Percentiles rank a stretch among this genome's conserved stretches.
phyloP scores from a whole-genome alignment of 768 basidiomycete genomes.

The Russula foetens region DNA sequence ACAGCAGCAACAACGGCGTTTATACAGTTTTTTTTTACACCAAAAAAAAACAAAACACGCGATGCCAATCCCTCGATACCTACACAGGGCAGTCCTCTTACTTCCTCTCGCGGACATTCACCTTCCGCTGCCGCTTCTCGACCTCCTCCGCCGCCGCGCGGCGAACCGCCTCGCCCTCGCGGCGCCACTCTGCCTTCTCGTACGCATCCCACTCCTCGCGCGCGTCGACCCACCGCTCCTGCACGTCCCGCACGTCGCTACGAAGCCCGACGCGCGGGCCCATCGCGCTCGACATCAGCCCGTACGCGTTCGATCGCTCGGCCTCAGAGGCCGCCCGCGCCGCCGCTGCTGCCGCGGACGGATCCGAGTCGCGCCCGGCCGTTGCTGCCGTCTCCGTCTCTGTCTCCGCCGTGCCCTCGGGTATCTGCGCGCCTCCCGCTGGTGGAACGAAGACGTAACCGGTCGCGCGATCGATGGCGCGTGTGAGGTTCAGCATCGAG shows the following conservation, averaged over 20 bases:
- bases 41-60: too few relatives aligned
- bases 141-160: slow-evolving; percentile 31
- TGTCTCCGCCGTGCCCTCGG: too few relatives aligned
- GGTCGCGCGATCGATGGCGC: slow-evolving; percentile 80
- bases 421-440: slow-evolving; percentile 21
- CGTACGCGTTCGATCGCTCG: slow-evolving; percentile 47
- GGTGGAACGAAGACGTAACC: slow-evolving; percentile 85
- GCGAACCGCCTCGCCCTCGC: slow-evolving; percentile 54
- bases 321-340: too few relatives aligned
- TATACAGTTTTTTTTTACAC: too few relatives aligned
- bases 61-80: too few relatives aligned
- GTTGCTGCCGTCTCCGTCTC: too few relatives aligned
- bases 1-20: too few relatives aligned
- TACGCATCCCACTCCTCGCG: slow-evolving; percentile 75
- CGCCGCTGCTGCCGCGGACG: too few relatives aligned
- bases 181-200: slow-evolving; percentile 70
- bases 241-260: slow-evolving; percentile 64
- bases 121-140: slow-evolving; percentile 22
- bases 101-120: slow-evolving; percentile 16
- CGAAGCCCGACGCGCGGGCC: slow-evolving; percentile 43
- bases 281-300: slow-evolving; percentile 59
- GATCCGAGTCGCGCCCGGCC: too few relatives aligned
- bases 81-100: neutral
- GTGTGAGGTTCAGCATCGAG: slow-evolving; percentile 87
- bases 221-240: slow-evolving; percentile 91